Base-by-base conservation (phyloP, 345 rosid species). In the Aquilaria malaccensis region DNA sequence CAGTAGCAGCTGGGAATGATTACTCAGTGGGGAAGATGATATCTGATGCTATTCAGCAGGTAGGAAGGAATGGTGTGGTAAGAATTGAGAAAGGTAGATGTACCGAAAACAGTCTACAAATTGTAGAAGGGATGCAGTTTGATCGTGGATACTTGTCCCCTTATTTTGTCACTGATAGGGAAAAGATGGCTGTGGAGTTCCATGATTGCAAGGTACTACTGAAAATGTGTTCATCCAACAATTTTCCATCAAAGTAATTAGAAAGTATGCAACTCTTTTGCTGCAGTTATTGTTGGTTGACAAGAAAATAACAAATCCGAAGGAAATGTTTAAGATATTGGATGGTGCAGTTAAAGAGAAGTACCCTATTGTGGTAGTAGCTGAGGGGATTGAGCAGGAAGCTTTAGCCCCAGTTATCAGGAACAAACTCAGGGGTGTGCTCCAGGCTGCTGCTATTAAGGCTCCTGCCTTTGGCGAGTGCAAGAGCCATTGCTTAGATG, bases 71-170 rank as follows among this genome's bases (percentile, higher is more conserved):
- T 64, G 97, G 96, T 46, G 82, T 85, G 1, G 83, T 93, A 55
- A 89, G 86, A 53, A 87, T 85, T 64, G 94, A 85, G 77, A 81
- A 78, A 55, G 97, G 94, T 51, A 84, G 68, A 59, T 64, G 63
- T 65, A 56, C 76, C 0, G 89, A 82, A 62, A 89, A 77, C 76
- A 73, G 64, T 76, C 79, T 87, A 58, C 68, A 85, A 61, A 65
- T 93, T 41, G 89, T 89, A 30, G 84, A 87, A 79, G 98, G 98
- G 66, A 93, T 93, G 98, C 89, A 85, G 72, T 87, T 93, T 55
- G 84, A 80, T 63, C 89, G 96, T 10, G 97, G 97, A 49, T 93
- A 81, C 75, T 58, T 93, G 79, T 85, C 98, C 7, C 83, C 89
- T 45, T 81, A 89, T 75, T 89, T 89, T 11, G 96, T 85, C 52